Evolutionary conservation across 495 filamentous ascomycete genomes (phyloP), one percentile per base, ranked within the genome.

Genomic region (Trichoderma erinaceum): DNA sequence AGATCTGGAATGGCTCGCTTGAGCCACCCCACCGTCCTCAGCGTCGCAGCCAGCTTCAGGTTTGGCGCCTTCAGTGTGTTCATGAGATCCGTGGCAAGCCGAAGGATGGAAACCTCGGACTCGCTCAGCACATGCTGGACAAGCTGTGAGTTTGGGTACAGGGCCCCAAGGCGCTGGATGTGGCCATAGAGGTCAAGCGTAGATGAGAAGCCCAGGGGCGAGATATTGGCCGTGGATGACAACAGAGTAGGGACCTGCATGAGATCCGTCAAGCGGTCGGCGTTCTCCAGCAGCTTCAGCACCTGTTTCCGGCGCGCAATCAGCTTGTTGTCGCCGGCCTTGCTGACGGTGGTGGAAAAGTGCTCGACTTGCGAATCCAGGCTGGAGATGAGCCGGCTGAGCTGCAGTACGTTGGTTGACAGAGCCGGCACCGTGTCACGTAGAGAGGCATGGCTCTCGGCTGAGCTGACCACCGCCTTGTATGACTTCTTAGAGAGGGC

Each of bases 151-250:
- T 89, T 81, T 0, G 92, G 89, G 77, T 97, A 96, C 68, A 97
- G 80, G 2, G 86, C 85, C 68, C 93, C 88, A 3, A 99, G 81
- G 21, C 96, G 85, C 68, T 92, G 90, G 75, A 97, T 97, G 78
- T 97, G 96, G n/a, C 90, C 88, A 74, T 97, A 89, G 5, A 98
- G 81, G 73, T 99, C 96, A 58, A 99, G 82, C 1, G 94, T 94
- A 0, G 92, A 90, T 3, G 94, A 90, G 78, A 97, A 97, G 70
- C 90, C 95, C 69, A 78, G 77, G 0, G 81, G 78, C 7, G 78
- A 76, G 2, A 80, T 75, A 5, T 79, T 75, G 50, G 83, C 80
- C 58, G 80, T 75, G 16, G 88, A 86, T n/a, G 86, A 88, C 2
- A 99, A 87, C 43, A 98, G 80, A 1, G 90, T 90, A 3, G 96